Evolutionary conservation across 2,329 filamentous ascomycete species (phyloP).

Genomic region (Simplicillium sp.): DNA sequence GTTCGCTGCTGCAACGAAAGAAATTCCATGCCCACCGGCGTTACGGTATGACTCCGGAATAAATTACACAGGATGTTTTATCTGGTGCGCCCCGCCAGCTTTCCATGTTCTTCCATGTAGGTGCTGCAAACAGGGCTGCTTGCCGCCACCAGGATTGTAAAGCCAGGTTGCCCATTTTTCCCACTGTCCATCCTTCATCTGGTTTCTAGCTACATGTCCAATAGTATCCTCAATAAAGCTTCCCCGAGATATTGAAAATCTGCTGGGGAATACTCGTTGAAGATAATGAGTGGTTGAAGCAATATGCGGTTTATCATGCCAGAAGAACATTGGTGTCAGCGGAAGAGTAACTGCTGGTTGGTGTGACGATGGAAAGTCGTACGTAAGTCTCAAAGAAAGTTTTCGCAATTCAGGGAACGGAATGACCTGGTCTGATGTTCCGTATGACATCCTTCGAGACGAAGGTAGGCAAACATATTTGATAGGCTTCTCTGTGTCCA

Average conservation of each 20-base stretch:
- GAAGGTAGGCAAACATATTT: constrained; percentile 45
- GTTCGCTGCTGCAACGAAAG: too few species aligned
- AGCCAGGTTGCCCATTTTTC: constrained; percentile 45
- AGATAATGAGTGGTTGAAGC: constrained; percentile 40
- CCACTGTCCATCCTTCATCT: constrained; percentile 47
- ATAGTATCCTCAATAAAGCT: constrained; percentile 49
- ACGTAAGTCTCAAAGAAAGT: constrained; percentile 30
- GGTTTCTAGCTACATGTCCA: constrained; percentile 41
- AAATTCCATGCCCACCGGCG: too few species aligned
- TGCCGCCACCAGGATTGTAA: constrained; percentile 40
- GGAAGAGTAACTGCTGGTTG: constrained; percentile 20
- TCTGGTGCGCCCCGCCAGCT: constrained; percentile 14
- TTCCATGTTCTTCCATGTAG: constrained; percentile 41
- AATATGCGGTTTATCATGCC: constrained; percentile 49
- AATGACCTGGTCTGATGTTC: constrained; percentile 33
- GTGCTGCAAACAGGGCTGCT: constrained; percentile 35
- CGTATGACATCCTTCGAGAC: constrained; percentile 41
- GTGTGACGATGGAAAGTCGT: constrained; percentile 20
- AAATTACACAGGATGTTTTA: too few species aligned
- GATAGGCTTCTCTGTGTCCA: constrained; percentile 23
- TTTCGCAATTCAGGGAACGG: constrained; percentile 29
- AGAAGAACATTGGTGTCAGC: constrained; percentile 47
- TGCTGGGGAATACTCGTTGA: constrained; percentile 35
- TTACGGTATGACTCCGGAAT: too few species aligned
- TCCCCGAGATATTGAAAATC: constrained; percentile 38